Evolutionary conservation across 2,329 filamentous ascomycete species (phyloP), one percentile per base, ranked within the genome.

Genomic region (Thelonectria rubi): DNA sequence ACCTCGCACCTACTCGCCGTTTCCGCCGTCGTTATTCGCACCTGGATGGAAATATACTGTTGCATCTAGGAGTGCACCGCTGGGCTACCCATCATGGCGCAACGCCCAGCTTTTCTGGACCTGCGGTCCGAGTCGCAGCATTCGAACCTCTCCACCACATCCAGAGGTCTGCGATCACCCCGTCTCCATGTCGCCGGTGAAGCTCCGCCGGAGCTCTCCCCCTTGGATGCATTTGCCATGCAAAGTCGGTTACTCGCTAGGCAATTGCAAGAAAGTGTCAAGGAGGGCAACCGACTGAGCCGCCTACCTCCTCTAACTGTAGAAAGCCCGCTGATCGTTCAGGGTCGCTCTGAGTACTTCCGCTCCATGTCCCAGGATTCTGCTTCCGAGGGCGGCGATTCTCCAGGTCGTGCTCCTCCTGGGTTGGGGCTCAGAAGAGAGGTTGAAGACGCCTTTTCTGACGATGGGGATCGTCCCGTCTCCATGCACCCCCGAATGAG

Each of bases 161-260:
- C 84, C 17, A 83, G 82, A 56, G 84, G 86, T n/a, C 77, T 89
- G 34, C 82, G 84, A 65, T 93, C 91, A n/a, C 91, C 91, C 43
- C 88, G 91, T 64, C 80, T 93, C 61, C 90, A 93, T 76, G 84
- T 91, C 59, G 90, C 91, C 59, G 92, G 92, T 64, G 91, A 94
- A 70, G 86, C 91, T 1, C 94, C 95, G 18, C 95, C 95, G 5
- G 91, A 95, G 54, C 84, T 98, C 58, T 98, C 95, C 8, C 95
- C 95, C 11, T 86, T 99, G 66, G 95, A 99, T 83, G 94, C 94
- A 49, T 96, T 99, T 75, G 94, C 94, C 20, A 85, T 94, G 64
- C 94, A 98, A 74, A 96, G 94, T 70, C 90, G 94, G 60, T 81
- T 96, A 70, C 85, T 99, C 53, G 93, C 93, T 40, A 91, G 88